Evolutionary conservation across 2,329 filamentous ascomycete genomes (phyloP), one percentile per base, ranked within the genome.

Genomic region (Tolypocladium amazonense): DNA sequence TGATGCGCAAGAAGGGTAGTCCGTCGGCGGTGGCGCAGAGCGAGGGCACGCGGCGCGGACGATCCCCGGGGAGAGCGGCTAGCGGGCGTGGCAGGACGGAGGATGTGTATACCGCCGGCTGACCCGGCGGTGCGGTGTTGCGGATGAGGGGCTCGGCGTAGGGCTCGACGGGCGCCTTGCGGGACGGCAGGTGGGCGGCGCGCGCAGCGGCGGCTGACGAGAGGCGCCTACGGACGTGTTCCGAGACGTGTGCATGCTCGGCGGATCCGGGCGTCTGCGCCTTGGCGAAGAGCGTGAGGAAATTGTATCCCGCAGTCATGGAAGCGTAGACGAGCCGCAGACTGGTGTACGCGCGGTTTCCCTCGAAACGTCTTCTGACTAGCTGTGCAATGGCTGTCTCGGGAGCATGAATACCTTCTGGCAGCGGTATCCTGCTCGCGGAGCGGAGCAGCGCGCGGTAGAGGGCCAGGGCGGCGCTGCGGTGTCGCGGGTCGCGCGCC

Each of bases 371-470:
- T 63, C 81, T 83, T 60, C 79, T 81, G 54, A 91, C 75, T 5
- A 88, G 74, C 59, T 82, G 78, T 57, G 76, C 56, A 5, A 59
- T 27, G 43, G 18, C 73, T 60, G 67, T 68, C 23, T 47, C 66
- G 67, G 38, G 18, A 14, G 20, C 2, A n/a, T 7, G 63, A 4
- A 68, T 57, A 55, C 82, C 75, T 68, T 76, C 66, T 1, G 82
- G 79, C 1, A 89, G 73, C 1, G 79, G 74, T 39, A 88, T 73
- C 47, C 72, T 75, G 37, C 75, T 71, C 61, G 79, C 84, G 72
- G 84, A 80, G 62, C 79, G 79, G 58, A 91, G 74, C 59, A 93
- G 82, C 41, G 88, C 85, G 63, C 87, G 82, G 74, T 88, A 92
- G 56, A 93, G 83, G 57, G 88, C 87, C 63, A 89, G 80, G 69